Percentiles rank a stretch among this genome's conserved stretches.
phyloP scores from a whole-genome alignment of 2,329 filamentous ascomycete species.

The Ceratocystis cubensis region DNA sequence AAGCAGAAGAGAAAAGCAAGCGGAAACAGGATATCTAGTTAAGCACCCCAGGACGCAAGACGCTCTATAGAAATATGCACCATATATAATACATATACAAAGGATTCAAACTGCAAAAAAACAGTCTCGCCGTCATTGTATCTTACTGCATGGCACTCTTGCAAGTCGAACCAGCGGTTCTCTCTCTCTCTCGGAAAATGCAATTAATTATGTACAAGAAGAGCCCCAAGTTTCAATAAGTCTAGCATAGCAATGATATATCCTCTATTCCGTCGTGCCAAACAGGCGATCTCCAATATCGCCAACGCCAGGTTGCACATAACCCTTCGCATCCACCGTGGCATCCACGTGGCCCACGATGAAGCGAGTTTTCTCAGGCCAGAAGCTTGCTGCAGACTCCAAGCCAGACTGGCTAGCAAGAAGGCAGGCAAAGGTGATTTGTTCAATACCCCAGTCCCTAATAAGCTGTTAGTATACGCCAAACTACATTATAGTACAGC shows the following conservation, averaged over 20 bases:
- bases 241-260: not conserved
- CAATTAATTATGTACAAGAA: slow-evolving; percentile 18
- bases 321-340: slow-evolving; percentile 62
- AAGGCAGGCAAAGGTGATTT: slow-evolving; percentile 63
- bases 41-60: too few species aligned
- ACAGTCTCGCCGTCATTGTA: too few species aligned
- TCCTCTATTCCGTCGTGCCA: slow-evolving; percentile 22
- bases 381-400: slow-evolving; percentile 56
- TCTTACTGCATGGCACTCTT: too few species aligned
- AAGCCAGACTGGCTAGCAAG: slow-evolving; percentile 64
- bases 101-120: too few species aligned
- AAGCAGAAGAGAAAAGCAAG: not conserved
- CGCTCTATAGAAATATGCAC: not conserved
- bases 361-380: slow-evolving; percentile 64
- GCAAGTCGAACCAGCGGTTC: not conserved
- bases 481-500: too few species aligned
- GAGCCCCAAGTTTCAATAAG: not conserved
- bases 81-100: not conserved
- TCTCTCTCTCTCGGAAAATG: not conserved
- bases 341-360: slow-evolving; percentile 73
- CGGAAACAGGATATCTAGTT: not conserved
- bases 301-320: slow-evolving; percentile 81
- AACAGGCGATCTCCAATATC: slow-evolving; percentile 87
- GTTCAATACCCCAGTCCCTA: slow-evolving; percentile 74
- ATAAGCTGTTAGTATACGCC: not conserved